Evolutionary conservation across 2,329 filamentous ascomycete species (phyloP), one percentile per base, ranked within the genome.

Genomic region (Cercospora nicotianae): DNA sequence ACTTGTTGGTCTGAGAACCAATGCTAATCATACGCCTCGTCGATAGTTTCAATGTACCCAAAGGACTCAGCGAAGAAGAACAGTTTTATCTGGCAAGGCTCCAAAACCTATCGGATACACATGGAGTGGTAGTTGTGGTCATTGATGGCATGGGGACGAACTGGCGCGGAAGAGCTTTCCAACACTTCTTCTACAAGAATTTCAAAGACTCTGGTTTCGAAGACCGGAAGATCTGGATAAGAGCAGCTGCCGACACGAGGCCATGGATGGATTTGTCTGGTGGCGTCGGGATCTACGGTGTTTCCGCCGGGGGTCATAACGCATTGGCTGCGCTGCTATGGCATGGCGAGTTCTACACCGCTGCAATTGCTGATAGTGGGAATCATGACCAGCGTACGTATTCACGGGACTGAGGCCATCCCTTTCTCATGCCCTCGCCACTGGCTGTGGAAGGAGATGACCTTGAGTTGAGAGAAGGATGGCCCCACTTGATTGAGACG

Each of bases 141-240:
- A 51, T 39, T 9, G 65, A 67, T 33, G 65, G 65, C 28, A 67
- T 67, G 65, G 65, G 65, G 10, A 67, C 65, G 18, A 67, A 63
- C n/a, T 67, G 60, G 60, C 48, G 65, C 9, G 65, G 65, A 0
- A 63, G 55, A 51, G 45, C 31, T 5, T 67, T 67, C 26, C 65
- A 63, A n/a, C 28, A 64, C 3, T 28, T 67, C 26, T 33, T 23
- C 7, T 58, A 63, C 33, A 58, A 67, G 36, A 60, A 67, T 53
- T 26, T 67, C 3, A 61, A 59, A 30, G 65, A 67, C n/a, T 60
- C 60, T 9, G 65, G 65, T 7, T 67, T 67, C 18, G 20, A 26
- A 18, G 65, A 67, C n/a, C 65, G 65, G 3, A 67, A 63, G 3
- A 30, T 23, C 16, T 67, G 65, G 65, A 67, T 67, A 8, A 67